Base-by-base conservation (phyloP, 2,329 filamentous ascomycete genomes). In the Xylariaceae sp. region DNA sequence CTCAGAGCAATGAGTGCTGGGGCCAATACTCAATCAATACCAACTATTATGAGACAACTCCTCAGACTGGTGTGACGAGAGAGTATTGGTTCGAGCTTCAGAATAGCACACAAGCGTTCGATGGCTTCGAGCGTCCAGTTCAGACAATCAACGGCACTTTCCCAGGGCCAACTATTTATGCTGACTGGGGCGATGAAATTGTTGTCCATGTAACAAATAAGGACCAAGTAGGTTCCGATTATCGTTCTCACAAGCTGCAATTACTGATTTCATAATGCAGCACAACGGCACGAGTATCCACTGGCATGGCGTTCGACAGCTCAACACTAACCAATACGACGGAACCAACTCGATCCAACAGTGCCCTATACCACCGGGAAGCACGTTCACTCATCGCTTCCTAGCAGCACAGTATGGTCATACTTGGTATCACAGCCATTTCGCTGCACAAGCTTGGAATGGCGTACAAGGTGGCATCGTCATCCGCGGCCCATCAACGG, bases 341-440 rank as follows among this genome's bases (percentile, higher is more conserved):
- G 82, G 82, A 40, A 78, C 82, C 11, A 66, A 62, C 1, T 64
- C 64, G 3, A 61, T 76, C 25, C 75, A 69, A 0, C 68, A 77
- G 53, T 77, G 75, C 45, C 73, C 74, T 0, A 66, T 74, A 33
- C 68, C 79, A 0, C 75, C 77, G 0, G 75, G 75, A 0, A 55
- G 73, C 7, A 69, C 66, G 6, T 71, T 72, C 32, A 79, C 75
- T 1, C 85, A 85, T 61, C 72, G 57, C 3, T 84, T 75, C 64
- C 67, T 68, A 40, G 76, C 75, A 5, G 76, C 74, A 4, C 52
- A 52, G 56, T 75, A 79, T 59, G 75, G 80, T 22, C 67, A 71
- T 1, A 68, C 67, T 3, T 82, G 76, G 76, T 83, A 82, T 48
- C 81, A 85, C 59, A 78, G 74, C 5, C 80, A 84, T 55, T 77